Percentiles rank a stretch among this genome's conserved stretches.
Evolutionary conservation across 1,139 yeast species (phyloP).

Genomic region (Suhomyces ambrosiae): DNA sequence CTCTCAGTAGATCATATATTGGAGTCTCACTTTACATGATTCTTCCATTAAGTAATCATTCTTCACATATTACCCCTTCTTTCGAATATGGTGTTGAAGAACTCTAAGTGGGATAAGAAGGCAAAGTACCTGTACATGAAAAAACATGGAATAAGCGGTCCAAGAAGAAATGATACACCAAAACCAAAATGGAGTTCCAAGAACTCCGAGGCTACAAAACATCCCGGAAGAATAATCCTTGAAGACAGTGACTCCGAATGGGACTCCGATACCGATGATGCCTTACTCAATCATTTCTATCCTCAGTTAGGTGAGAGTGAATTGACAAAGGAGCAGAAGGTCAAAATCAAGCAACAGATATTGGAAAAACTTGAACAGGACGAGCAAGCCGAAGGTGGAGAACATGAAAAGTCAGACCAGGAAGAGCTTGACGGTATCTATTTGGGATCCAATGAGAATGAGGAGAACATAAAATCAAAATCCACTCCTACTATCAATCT

Average conservation of each 20-base stretch:
- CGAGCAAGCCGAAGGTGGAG: constrained; percentile 14
- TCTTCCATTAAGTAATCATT: neutral
- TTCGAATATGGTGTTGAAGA: constrained; percentile 47
- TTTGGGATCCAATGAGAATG: constrained; percentile 26
- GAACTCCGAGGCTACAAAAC: constrained; percentile 15
- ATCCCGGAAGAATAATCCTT: constrained; percentile 19
- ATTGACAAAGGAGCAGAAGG: constrained; percentile 38
- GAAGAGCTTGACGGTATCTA: constrained; percentile 37
- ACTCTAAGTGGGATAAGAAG: constrained; percentile 49
- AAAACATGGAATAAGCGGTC: constrained; percentile 37
- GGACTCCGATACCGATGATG: constrained; percentile 50
- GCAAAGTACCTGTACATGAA: constrained; percentile 43
- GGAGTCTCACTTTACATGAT: neutral
- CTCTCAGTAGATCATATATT: no score
- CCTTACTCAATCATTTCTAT: constrained; percentile 43
- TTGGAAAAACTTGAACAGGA: constrained; percentile 29
- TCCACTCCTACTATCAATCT: constrained; percentile 2
- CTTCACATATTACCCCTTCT: no score
- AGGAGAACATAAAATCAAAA: neutral
- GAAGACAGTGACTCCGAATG: constrained; percentile 43
- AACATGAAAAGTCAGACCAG: constrained; percentile 2
- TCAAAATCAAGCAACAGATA: constrained; percentile 42
- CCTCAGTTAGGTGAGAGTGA: constrained; percentile 41
- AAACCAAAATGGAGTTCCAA: constrained; percentile 45
- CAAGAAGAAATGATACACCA: constrained; percentile 8